Percentiles rank a stretch among this genome's conserved stretches.
phyloP scores from a whole-genome alignment of 2,329 filamentous ascomycete species.

The Pseudovirgaria hyperparasitica region DNA sequence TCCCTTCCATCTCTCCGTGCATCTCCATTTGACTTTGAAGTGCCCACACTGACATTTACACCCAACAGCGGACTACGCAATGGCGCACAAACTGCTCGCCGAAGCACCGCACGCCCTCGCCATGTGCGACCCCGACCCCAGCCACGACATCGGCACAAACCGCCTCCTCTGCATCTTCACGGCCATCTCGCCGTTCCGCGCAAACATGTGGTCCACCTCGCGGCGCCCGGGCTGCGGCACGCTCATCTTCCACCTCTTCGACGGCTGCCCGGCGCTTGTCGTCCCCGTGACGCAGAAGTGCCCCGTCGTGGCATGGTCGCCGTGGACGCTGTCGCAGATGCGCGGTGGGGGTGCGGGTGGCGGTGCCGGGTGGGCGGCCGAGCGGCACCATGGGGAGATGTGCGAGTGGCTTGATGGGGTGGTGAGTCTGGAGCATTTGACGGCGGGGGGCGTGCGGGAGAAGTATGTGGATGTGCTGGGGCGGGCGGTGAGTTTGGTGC shows the following conservation, averaged over 20 bases:
- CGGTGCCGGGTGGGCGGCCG: conserved; percentile 11
- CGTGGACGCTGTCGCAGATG: conserved; percentile 23
- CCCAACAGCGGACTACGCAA: conserved; percentile 19
- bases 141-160: conserved; percentile 17
- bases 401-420: conserved; percentile 21
- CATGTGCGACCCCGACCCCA: conserved; percentile 18
- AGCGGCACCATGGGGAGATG: conserved; percentile 21
- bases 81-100: conserved; percentile 23
- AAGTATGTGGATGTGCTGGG: conserved; percentile 20
- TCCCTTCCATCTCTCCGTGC: conserved; percentile 1
- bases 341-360: conserved; percentile 6
- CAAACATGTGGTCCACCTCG: conserved; percentile 23
- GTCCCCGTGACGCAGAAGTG: conserved; percentile 17
- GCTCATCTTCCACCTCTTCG: conserved; percentile 23
- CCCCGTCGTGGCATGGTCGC: conserved; percentile 20
- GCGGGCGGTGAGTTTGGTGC: conserved; percentile 20
- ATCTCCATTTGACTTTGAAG: background rate
- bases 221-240: conserved; percentile 24
- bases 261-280: conserved; percentile 24
- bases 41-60: background rate
- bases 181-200: conserved; percentile 23
- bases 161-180: conserved; percentile 24
- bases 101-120: conserved; percentile 18
- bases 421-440: conserved; percentile 14
- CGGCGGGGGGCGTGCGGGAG: conserved; percentile 10